phyloP scores from a whole-genome alignment of 2,329 filamentous ascomycete species.

The Pseudopyrenochaeta lycopersici region DNA sequence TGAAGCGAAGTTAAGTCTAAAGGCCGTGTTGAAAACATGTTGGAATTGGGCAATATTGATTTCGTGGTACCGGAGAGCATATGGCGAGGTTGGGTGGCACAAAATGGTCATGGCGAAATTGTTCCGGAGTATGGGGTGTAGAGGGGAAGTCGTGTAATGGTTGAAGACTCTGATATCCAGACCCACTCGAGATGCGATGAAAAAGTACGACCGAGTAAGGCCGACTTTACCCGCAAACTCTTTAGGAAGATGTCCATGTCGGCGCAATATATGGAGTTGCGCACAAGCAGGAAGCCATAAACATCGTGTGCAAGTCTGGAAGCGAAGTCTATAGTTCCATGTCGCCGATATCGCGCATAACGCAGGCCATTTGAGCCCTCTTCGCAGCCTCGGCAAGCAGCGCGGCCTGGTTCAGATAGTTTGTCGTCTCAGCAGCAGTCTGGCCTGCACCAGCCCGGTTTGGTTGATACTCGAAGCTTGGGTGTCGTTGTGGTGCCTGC shows the following conservation, averaged over 20 bases:
- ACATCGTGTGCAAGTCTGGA: background rate
- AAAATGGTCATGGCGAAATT: background rate
- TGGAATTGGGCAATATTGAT: constrained; percentile 2
- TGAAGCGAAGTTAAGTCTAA: constrained; percentile 6
- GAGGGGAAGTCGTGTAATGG: constrained; percentile 13
- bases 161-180: constrained; percentile 15
- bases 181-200: constrained; percentile 23
- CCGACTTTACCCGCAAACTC: constrained; percentile 25
- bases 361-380: constrained; percentile 86
- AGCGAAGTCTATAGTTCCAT: constrained; percentile 61
- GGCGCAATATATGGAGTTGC: background rate
- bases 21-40: background rate
- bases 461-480: constrained; percentile 45
- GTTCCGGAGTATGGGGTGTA: constrained; percentile 1
- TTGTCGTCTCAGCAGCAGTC: constrained; percentile 59
- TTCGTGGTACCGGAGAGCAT: background rate
- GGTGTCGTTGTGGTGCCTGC: constrained; percentile 36
- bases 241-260: background rate
- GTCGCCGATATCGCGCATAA: constrained; percentile 86
- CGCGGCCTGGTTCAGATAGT: constrained; percentile 81
- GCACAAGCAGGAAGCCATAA: background rate
- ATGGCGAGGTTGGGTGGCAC: background rate
- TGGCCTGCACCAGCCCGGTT: constrained; percentile 45
- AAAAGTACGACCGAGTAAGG: constrained; percentile 21
- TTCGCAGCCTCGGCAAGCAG: constrained; percentile 93